Evolutionary conservation across 225 moss, liverwort and hornwort genomes (phyloP).

Genomic region (Lunularia cruciata): DNA sequence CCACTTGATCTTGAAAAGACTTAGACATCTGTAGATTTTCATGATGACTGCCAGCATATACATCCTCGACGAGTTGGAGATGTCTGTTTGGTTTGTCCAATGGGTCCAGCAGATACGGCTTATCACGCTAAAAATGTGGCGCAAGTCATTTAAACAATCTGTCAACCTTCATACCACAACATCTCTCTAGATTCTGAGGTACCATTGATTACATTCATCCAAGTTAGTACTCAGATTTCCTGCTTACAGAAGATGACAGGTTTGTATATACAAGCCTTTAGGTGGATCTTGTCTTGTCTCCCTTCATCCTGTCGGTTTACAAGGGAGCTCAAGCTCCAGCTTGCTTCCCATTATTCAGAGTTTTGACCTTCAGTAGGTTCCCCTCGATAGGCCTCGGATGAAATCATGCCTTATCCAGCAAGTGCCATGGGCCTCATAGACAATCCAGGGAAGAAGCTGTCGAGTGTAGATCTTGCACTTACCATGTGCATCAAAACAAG

Average conservation of each 20-base stretch:
- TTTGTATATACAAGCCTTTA: constrained; percentile 26
- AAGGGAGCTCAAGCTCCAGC: constrained; percentile 8
- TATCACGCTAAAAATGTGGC: constrained; percentile 13
- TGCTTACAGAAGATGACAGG: constrained; percentile 22
- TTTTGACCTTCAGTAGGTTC: constrained; percentile 15
- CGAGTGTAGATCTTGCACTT: constrained; percentile 14
- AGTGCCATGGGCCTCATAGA: constrained; percentile 8
- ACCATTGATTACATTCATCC: background rate
- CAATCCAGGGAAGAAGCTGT: background rate
- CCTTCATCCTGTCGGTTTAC: constrained; percentile 4
- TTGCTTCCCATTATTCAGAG: constrained; percentile 10
- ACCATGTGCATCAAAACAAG: constrained; percentile 5
- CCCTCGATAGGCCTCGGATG: constrained; percentile 1
- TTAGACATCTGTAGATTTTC: constrained; percentile 20
- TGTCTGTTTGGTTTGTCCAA: background rate
- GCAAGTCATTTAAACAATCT: background rate
- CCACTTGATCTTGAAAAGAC: constrained; percentile 80
- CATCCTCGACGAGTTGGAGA: background rate
- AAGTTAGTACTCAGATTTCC: constrained; percentile 3
- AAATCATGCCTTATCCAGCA: constrained; percentile 2
- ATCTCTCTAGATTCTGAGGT: constrained; percentile 9
- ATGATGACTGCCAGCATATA: background rate
- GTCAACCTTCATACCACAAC: constrained; percentile 16
- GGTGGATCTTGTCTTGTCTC: constrained; percentile 15
- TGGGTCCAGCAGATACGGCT: constrained; percentile 11